Evolutionary conservation across 768 basidiomycete genomes (phyloP), one percentile per base, ranked within the genome.

Genomic region (Lentinus brumalis): DNA sequence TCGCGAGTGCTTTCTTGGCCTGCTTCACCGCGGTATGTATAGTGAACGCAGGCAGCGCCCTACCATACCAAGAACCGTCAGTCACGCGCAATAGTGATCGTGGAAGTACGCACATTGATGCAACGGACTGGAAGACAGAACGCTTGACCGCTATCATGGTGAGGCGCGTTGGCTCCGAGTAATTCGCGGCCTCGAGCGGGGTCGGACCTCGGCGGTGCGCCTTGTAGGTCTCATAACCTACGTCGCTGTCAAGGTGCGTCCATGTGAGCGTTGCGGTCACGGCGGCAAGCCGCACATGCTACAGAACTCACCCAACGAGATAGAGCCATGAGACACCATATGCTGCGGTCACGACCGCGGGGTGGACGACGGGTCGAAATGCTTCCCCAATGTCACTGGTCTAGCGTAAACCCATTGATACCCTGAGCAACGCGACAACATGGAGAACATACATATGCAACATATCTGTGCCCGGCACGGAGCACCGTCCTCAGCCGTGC

Each of bases 261-360:
- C 7, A 49, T 15, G 62, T 57, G 42, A 59, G 21, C 21, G 21
- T 26, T 26, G 44, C 18, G 16, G 47, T 38, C 40, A 55, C 21
- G 40, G 32, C 44, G 46, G 16, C 10, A 39, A 31, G 5, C 14
- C 47, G 51, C 56, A 56, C 59, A 59, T 55, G 59, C 40, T 57
- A 14, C 31, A 67, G 75, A 65, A 67, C 76, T 66, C 65, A 81
- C 80, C 88, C 89, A 15, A 80, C 79, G 45, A 94, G 82, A 74
- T 94, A 94, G 50, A 89, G 67, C 91, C 91, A 92, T 0, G 89
- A 91, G 54, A 93, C 74, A 14, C 89, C 91, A 69, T 94, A 94
- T 10, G 88, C 89, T 39, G 88, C 88, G 3, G 83, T 83, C 12
- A 94, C 91, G 15, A 89, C 61, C 71, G 80, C 81, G 1, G 92